These are phyloP conservation scores for Prunus campanulata DNA, from an alignment of 306 rosid genomes.

Conservation along the genomic window DNA sequence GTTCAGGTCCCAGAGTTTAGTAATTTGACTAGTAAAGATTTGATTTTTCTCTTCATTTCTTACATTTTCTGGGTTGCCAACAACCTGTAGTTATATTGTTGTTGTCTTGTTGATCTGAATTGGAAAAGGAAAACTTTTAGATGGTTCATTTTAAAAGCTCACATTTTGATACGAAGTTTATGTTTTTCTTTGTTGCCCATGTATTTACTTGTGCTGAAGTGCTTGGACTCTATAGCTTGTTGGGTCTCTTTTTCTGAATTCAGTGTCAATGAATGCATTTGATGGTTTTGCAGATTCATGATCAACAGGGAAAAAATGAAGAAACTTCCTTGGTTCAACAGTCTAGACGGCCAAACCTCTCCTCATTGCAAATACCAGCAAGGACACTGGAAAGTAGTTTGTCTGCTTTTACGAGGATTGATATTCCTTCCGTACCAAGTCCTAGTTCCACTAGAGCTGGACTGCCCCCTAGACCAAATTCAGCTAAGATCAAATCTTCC, in stretches of 20 bases:
- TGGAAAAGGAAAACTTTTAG: background rate
- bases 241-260: conserved; percentile 7
- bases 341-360: conserved; percentile 51
- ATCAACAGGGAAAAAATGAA: conserved; percentile 33
- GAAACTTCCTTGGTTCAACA: conserved; percentile 38
- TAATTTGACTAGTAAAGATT: conserved; percentile 6
- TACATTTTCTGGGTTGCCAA: conserved; percentile 4
- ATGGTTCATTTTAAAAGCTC: background rate
- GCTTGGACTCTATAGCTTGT: background rate
- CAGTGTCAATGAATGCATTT: conserved; percentile 10
- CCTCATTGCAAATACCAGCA: conserved; percentile 64
- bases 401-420: conserved; percentile 46
- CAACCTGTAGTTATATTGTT: background rate
- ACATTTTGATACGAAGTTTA: background rate
- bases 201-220: background rate
- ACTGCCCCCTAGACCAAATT: conserved; percentile 69
- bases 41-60: background rate
- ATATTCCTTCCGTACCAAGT: conserved; percentile 41
- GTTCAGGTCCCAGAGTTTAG: background rate
- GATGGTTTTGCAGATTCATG: conserved; percentile 30
- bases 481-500: conserved; percentile 54
- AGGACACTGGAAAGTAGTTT: conserved; percentile 59
- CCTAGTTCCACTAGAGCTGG: conserved; percentile 63
- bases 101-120: background rate
- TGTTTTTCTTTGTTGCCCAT: background rate